Conservation (phyloP, 495 filamentous ascomycete species). For the Xylaria sp. region DNA sequence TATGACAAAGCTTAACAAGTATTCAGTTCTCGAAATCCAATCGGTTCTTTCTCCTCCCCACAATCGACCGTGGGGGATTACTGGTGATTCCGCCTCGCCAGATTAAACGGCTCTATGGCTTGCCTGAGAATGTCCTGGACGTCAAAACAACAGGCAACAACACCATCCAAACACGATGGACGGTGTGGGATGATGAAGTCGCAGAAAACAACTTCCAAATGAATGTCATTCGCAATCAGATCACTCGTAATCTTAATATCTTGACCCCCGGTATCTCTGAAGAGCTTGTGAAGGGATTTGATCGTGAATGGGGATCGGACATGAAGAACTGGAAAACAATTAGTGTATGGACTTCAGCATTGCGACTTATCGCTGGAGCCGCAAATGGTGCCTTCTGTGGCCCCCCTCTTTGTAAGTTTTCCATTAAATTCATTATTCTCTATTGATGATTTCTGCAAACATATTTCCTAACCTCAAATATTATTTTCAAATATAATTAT, state of each 20-base stretch:
- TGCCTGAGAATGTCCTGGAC: background rate
- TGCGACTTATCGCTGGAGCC: background rate
- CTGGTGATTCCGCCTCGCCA: background rate
- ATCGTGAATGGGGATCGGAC: background rate
- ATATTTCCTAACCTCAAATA: too few relatives aligned
- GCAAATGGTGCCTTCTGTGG: constrained; percentile 3
- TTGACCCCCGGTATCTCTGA: background rate
- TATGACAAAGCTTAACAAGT: too few relatives aligned
- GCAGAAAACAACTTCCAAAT: background rate
- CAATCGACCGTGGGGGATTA: background rate
- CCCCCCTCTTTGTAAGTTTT: background rate
- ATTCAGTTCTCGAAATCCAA: too few relatives aligned
- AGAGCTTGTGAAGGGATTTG: background rate
- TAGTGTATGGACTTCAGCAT: background rate
- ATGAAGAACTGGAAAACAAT: background rate
- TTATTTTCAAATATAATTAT: too few relatives aligned
- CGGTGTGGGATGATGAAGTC: background rate
- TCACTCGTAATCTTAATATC: constrained; percentile 3
- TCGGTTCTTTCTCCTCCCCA: background rate
- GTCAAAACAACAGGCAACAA: background rate
- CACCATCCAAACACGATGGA: background rate
- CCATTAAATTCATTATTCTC: background rate
- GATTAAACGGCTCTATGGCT: background rate
- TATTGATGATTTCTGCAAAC: background rate
- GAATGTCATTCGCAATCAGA: background rate